phyloP scores from a whole-genome alignment of 176 grass and related monocot species.

The Poa pratensis region DNA sequence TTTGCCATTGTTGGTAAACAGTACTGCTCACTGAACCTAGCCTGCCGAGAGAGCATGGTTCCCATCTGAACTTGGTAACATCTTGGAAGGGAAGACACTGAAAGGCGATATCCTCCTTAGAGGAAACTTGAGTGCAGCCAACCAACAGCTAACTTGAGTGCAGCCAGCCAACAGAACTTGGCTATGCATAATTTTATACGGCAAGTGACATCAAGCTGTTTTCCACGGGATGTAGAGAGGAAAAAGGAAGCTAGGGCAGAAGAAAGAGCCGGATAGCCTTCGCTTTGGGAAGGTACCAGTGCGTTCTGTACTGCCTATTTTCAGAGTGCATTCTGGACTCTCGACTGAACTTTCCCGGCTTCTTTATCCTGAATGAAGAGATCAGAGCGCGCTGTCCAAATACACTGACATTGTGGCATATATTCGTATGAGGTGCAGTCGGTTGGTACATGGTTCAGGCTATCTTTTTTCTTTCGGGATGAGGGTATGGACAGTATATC shows the following conservation, averaged over 20 bases:
- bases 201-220: conserved; percentile 42
- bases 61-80: background rate
- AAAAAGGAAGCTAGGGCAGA: background rate
- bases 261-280: background rate
- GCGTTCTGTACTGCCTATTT: background rate
- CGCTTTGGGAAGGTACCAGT: background rate
- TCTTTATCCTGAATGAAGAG: conserved; percentile 1
- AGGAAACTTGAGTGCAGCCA: conserved; percentile 1
- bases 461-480: background rate
- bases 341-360: background rate
- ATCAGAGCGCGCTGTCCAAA: background rate
- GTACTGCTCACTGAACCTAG: background rate
- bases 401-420: background rate
- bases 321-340: background rate
- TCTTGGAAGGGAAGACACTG: conserved; percentile 13
- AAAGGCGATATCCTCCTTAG: background rate
- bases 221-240: conserved; percentile 28
- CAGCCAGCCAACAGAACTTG: background rate
- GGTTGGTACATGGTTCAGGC: background rate
- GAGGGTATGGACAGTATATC: too few species aligned
- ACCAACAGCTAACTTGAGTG: background rate
- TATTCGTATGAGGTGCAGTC: background rate
- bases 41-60: background rate
- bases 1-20: background rate
- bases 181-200: background rate